These are phyloP conservation scores for Geoglossum glabrum DNA, from an alignment of 495 filamentous ascomycete species.

Conservation along the genomic window DNA sequence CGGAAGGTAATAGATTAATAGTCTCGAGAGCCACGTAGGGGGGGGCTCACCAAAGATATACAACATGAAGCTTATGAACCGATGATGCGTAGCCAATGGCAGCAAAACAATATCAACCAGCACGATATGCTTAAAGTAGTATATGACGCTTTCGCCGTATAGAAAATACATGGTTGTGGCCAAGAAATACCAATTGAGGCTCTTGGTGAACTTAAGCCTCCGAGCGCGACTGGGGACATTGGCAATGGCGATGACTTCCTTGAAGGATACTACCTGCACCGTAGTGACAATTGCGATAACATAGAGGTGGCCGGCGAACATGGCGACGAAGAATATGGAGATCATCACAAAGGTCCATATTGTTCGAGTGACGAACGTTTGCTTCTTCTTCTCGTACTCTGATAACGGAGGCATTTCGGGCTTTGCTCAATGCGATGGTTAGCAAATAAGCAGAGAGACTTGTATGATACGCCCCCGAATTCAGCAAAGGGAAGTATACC, in stretches of 20 bases:
- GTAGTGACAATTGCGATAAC: conserved; percentile 80
- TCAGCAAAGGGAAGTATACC: conserved; percentile 13
- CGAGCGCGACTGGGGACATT: conserved; percentile 82
- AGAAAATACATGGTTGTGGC: conserved; percentile 98
- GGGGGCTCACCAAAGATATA: conserved; percentile 87
- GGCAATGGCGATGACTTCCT: conserved; percentile 96
- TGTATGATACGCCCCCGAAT: not conserved
- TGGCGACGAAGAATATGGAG: conserved; percentile 65
- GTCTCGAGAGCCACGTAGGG: too few species aligned
- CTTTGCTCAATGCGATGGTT: not conserved
- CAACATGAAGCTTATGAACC: conserved; percentile 95
- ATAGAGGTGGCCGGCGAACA: conserved; percentile 94
- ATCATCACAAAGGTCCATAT: conserved; percentile 99
- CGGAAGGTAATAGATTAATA: too few species aligned
- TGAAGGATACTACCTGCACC: conserved; percentile 93
- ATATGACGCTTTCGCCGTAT: conserved; percentile 96
- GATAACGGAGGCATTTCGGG: conserved; percentile 16
- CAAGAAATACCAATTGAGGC: conserved; percentile 96
- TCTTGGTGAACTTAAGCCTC: conserved; percentile 83
- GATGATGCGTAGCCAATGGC: conserved; percentile 89
- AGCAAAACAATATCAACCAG: conserved; percentile 83
- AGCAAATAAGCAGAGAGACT: not conserved
- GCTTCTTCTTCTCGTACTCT: conserved; percentile 97
- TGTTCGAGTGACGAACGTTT: conserved; percentile 89
- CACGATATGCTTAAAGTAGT: conserved; percentile 98